Conservation (phyloP, 352 stramenopile genomes). For the Phytophthora constricta region DNA sequence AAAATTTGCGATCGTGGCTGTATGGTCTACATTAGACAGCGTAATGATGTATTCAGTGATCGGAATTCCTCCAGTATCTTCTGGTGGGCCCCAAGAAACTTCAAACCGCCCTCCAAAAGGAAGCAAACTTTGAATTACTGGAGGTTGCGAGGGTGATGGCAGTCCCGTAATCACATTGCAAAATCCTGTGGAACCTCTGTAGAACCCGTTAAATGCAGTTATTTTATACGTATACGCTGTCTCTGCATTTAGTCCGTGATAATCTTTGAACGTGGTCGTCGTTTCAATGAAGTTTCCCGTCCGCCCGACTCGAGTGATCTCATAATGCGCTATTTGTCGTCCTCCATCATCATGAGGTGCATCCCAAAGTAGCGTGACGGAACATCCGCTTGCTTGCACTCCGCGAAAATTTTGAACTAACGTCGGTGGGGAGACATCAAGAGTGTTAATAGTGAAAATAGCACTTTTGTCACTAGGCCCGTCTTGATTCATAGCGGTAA, state of each 20-base stretch:
- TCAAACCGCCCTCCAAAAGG: conserved; percentile 54
- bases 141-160: conserved; percentile 36
- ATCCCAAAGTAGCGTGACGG: conserved; percentile 49
- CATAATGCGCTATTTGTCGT: conserved; percentile 45
- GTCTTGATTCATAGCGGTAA: conserved; percentile 60
- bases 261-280: conserved; percentile 40
- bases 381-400: conserved; percentile 28
- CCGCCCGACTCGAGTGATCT: conserved; percentile 38
- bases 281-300: conserved; percentile 16
- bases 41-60: conserved; percentile 39
- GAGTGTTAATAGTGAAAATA: conserved; percentile 24
- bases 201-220: conserved; percentile 53
- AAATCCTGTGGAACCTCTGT: conserved; percentile 13
- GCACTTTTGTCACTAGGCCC: conserved; percentile 41
- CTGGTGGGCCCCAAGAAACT: conserved; percentile 43
- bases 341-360: conserved; percentile 56
- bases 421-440: conserved; percentile 24
- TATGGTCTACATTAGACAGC: conserved; percentile 5
- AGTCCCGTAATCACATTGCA: conserved; percentile 20
- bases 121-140: conserved; percentile 21
- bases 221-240: conserved; percentile 52
- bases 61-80: conserved; percentile 51
- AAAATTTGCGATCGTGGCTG: conserved; percentile 10
- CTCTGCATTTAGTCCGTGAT: conserved; percentile 30
- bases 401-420: conserved; percentile 27